Percentiles rank a stretch among this genome's conserved stretches.
Conservation (phyloP, 2,329 filamentous ascomycete genomes). For the Colletotrichum spaethianum region DNA sequence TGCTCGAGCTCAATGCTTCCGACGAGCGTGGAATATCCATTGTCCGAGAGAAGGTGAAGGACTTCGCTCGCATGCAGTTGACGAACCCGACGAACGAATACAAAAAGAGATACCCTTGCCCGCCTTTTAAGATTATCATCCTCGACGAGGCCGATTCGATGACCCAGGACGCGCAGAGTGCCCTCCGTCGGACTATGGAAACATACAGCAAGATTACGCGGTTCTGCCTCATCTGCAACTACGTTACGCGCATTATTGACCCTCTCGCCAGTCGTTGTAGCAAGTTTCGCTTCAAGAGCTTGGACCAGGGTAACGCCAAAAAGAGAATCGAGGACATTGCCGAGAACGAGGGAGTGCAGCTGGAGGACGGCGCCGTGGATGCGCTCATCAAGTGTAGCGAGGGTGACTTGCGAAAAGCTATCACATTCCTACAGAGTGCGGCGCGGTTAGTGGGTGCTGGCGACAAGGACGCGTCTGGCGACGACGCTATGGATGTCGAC, state of each 20-base stretch:
- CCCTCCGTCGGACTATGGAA: conserved; percentile 96
- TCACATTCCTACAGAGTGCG: conserved; percentile 96
- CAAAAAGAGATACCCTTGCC: conserved; percentile 85
- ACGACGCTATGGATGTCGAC: conserved; percentile 74
- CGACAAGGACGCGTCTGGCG: conserved; percentile 64
- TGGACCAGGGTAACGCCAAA: conserved; percentile 89
- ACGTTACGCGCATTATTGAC: conserved; percentile 98
- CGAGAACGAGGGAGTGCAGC: conserved; percentile 78
- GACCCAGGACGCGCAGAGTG: conserved; percentile 97
- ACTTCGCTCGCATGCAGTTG: conserved; percentile 96
- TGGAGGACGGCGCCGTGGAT: conserved; percentile 86
- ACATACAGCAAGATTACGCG: conserved; percentile 96
- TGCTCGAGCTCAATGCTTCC: conserved; percentile 99
- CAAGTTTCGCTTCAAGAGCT: conserved; percentile 97
- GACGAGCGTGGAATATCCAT: conserved; percentile 98
- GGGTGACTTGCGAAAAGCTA: conserved; percentile 94
- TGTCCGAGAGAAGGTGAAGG: conserved; percentile 97
- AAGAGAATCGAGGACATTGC: conserved; percentile 88
- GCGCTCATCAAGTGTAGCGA: conserved; percentile 90
- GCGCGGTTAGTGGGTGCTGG: conserved; percentile 84
- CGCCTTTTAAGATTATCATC: conserved; percentile 99
- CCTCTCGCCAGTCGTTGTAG: conserved; percentile 92
- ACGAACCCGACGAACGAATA: conserved; percentile 82
- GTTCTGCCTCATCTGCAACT: conserved; percentile 98
- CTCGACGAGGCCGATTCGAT: conserved; percentile 98